Evolutionary conservation across 768 basidiomycete genomes (phyloP), one percentile per base, ranked within the genome.

Genomic region (Mycena olivaceomarginata): DNA sequence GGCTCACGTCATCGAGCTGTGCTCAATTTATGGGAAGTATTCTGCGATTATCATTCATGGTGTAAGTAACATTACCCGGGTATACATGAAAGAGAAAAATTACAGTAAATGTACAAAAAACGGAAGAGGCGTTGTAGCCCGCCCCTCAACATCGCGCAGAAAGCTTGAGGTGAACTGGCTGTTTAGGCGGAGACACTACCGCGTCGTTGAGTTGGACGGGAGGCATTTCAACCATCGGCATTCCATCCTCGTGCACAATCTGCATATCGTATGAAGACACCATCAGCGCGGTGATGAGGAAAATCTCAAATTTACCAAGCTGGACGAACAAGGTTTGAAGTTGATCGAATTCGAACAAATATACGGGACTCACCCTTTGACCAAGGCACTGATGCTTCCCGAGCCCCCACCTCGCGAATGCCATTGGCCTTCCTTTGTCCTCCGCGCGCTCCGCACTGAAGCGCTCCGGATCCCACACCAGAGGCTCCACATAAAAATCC

Each of bases 261-360:
- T 62, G 11, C 6, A 70, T 46, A 39, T 70, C 59, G 70, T 70
- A 70, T 5, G 70, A 59, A 45, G 41, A 25, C n/a, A 70, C 70
- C 56, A 46, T 62, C 7, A 70, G 22, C 0, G 70, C 59, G 25
- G 70, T 70, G 8, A 70, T 41, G 15, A 70, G n/a, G 59, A 60
- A 70, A 4, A 70, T 70, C 45, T 70, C 57, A 12, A 70, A 70
- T 46, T 70, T 70, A 13, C 41, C 57, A 22, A 70, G 41, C 70
- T 70, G 22, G 25, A 31, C 6, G 56, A 25, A 25, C 8, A 12
- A 8, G 8, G 4, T 2, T 48, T 40, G 15, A 16, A 46, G 12
- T 15, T 8, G 2, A 15, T 43, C 10, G 6, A 41, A 64, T 25
- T 25, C 5, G 31, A 57, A 5, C 12, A 57, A 37, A n/a, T 53